Evolutionary conservation across 768 basidiomycete genomes (phyloP), one percentile per base, ranked within the genome.

Genomic region (Hemileccinum impolitum): DNA sequence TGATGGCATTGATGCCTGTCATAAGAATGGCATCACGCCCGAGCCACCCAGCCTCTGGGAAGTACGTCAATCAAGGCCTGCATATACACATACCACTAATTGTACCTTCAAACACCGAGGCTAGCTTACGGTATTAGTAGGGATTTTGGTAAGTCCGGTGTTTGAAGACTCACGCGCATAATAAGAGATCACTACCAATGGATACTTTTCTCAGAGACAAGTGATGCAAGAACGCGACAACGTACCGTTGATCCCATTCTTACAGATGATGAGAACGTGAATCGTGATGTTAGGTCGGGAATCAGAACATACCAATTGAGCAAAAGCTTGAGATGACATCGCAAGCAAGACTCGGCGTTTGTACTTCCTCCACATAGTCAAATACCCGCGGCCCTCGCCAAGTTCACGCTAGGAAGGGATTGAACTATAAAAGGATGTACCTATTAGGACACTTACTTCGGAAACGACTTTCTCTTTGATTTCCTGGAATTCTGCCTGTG

Each of bases 241-340:
- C 75, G 45, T 67, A 89, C 90, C 89, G 64, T 94, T 96, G 60
- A 96, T 97, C 51, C 94, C 94, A 65, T 95, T 95, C 91, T 95
- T 52, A 23, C 15, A 17, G 39, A 36, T 25, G 19, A 45, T 26
- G 34, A 30, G 38, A 21, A 54, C 12, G 15, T 54, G 40, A 54
- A 38, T 35, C 41, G 31, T 13, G 28, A 26, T 19, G 19, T 5
- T 18, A 28, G 14, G 12, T 34, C 4, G 18, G 41, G n/a, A 31
- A 47, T 25, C 19, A 13, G 30, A 35, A 75, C 90, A 52, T 54
- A 92, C 93, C 62, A 96, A 72, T 63, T 96, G 94, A 37, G 94
- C 94, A 69, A 96, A 95, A 36, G 90, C 89, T 66, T 96, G 94
- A 47, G 91, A 91, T 17, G 88, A 90, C 90, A 94, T 94, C 14